These are phyloP conservation scores for Lachancea kluyveri DNA, from an alignment of 805 yeast species.

Conservation along the genomic window DNA sequence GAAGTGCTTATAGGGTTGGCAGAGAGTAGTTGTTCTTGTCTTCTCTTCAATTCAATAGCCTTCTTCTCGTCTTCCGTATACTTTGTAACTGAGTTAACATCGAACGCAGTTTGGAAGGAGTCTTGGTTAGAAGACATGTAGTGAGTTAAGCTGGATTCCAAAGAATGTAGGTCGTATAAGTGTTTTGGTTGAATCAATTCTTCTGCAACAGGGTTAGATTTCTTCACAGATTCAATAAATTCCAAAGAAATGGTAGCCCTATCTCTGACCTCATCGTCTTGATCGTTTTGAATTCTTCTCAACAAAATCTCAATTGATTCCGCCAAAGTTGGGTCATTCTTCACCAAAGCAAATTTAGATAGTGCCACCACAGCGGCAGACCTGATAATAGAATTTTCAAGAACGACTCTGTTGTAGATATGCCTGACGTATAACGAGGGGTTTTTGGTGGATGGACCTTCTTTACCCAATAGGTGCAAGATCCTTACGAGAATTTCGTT, in stretches of 20 bases:
- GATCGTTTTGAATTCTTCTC: conserved; percentile 77
- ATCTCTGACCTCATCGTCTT: conserved; percentile 96
- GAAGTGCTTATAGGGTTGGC: conserved; percentile 25
- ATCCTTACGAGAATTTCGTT: conserved; percentile 92
- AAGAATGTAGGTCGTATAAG: conserved; percentile 64
- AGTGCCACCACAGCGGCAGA: conserved; percentile 93
- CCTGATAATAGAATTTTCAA: conserved; percentile 91
- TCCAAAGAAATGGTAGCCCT: conserved; percentile 84
- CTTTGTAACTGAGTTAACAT: conserved; percentile 60
- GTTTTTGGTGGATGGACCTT: conserved; percentile 81
- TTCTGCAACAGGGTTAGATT: conserved; percentile 33
- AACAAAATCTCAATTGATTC: conserved; percentile 70
- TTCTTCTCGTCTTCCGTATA: conserved; percentile 61
- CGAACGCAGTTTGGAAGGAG: conserved; percentile 53
- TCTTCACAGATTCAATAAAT: conserved; percentile 43
- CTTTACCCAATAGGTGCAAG: conserved; percentile 84
- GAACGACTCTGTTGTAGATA: conserved; percentile 92
- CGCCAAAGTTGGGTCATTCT: conserved; percentile 57
- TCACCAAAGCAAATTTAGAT: conserved; percentile 79
- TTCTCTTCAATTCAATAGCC: conserved; percentile 56
- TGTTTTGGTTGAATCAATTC: conserved; percentile 60
- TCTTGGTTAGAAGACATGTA: conserved; percentile 46
- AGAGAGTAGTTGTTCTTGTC: conserved; percentile 31
- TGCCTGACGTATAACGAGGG: conserved; percentile 93
- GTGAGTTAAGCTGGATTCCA: conserved; percentile 69